Evolutionary conservation across 2,329 filamentous ascomycete species (phyloP).

Genomic region (Paraphaeosphaeria minitans): DNA sequence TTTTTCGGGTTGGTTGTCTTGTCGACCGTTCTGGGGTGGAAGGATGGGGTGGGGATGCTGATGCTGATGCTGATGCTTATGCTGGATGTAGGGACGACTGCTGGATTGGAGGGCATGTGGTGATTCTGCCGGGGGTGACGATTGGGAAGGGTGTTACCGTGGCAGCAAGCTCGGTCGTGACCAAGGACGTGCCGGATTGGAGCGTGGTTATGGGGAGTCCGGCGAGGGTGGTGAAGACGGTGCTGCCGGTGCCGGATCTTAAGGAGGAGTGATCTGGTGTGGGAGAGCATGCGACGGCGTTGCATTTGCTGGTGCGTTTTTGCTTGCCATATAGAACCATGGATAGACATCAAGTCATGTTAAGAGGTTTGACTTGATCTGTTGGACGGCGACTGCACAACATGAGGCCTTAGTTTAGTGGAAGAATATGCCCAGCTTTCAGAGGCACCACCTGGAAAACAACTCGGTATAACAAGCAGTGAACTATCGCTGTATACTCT

Average conservation of each 20-base stretch:
- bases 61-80: too few relatives aligned
- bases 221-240: constrained; percentile 1
- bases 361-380: background rate
- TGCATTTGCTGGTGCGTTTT: background rate
- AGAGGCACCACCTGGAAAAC: too few relatives aligned
- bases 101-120: constrained; percentile 22
- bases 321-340: background rate
- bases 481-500: too few relatives aligned
- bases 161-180: constrained; percentile 49
- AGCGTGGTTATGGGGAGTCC: constrained; percentile 5
- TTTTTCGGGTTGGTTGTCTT: background rate
- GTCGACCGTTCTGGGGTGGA: background rate
- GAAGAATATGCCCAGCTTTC: too few relatives aligned
- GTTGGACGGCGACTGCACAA: background rate
- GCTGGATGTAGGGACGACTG: constrained; percentile 7
- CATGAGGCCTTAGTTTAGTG: too few relatives aligned
- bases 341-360: background rate
- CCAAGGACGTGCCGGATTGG: constrained; percentile 41
- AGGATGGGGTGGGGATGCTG: too few relatives aligned
- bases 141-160: constrained; percentile 51
- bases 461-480: too few relatives aligned
- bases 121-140: constrained; percentile 50
- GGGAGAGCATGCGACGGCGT: background rate
- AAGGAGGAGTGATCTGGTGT: background rate
- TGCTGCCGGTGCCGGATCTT: constrained; percentile 1